These are phyloP conservation scores for Salix brachista DNA, from an alignment of 345 rosid genomes.

Conservation along the genomic window DNA sequence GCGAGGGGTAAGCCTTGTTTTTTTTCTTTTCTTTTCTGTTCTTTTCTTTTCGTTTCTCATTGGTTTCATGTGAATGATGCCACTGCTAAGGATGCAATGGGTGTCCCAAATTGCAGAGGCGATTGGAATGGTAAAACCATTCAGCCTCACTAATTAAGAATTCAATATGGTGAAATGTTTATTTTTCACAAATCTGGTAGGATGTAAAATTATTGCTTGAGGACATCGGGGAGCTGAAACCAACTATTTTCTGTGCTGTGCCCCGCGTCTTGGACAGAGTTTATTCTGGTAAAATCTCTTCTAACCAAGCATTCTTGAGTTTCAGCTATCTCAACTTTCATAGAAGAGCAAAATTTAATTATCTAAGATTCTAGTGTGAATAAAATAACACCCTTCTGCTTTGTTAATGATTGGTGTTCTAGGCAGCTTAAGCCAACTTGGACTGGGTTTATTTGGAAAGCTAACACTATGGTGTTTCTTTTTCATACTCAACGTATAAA, in stretches of 20 bases:
- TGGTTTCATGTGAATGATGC: neutral
- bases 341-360: neutral
- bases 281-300: slow-evolving; percentile 50
- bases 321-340: neutral
- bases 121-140: neutral
- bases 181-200: slow-evolving; percentile 34
- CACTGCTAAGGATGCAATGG: neutral
- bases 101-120: neutral
- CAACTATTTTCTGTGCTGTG: slow-evolving; percentile 91
- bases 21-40: neutral
- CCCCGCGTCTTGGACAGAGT: slow-evolving; percentile 93
- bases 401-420: neutral
- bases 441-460: neutral
- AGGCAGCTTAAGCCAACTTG: neutral
- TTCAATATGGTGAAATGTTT: slow-evolving; percentile 8
- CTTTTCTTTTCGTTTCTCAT: neutral
- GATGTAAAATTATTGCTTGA: slow-evolving; percentile 84
- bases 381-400: neutral
- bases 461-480: neutral
- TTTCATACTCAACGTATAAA: neutral
- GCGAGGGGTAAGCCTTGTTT: slow-evolving; percentile 71
- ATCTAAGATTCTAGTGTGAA: neutral
- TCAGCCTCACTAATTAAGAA: neutral
- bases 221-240: slow-evolving; percentile 85
- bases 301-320: neutral